A percentile compares a stretch with the other conserved stretches of the same genome.
These are phyloP conservation scores for Sugiyamaella valdiviana DNA, from an alignment of 805 yeast genomes.

Conservation along the genomic window DNA sequence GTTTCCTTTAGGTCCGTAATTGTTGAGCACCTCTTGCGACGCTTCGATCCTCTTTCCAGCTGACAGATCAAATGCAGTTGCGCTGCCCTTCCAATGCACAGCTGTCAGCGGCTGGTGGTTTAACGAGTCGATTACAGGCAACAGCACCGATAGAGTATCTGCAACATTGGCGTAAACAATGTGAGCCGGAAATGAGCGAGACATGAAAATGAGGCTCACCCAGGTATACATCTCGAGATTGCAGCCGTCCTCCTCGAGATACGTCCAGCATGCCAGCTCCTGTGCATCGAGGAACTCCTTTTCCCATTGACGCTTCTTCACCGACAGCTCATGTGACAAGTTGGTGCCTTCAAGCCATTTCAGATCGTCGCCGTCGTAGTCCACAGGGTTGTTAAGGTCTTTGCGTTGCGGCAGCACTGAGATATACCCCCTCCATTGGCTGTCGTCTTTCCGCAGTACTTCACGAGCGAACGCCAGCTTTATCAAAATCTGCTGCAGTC, in stretches of 20 bases:
- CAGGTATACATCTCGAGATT: slow-evolving; percentile 48
- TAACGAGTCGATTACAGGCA: slow-evolving; percentile 72
- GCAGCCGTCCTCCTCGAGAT: slow-evolving; percentile 1
- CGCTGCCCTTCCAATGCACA: slow-evolving; percentile 53
- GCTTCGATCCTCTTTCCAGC: slow-evolving; percentile 30
- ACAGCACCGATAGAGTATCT: slow-evolving; percentile 52
- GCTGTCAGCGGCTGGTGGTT: slow-evolving; percentile 61
- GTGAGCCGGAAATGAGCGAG: slow-evolving; percentile 74
- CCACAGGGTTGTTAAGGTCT: slow-evolving; percentile 53
- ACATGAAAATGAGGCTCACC: slow-evolving; percentile 63
- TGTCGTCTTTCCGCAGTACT: slow-evolving; percentile 17
- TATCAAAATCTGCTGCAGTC: slow-evolving; percentile 9
- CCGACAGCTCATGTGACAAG: slow-evolving; percentile 48
- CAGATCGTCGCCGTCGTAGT: slow-evolving; percentile 45
- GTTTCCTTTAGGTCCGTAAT: slow-evolving; percentile 84
- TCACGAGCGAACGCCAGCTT: slow-evolving; percentile 20
- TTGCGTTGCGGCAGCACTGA: slow-evolving; percentile 43
- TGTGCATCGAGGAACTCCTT: slow-evolving; percentile 45
- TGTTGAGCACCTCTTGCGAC: slow-evolving; percentile 59
- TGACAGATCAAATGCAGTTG: slow-evolving; percentile 15
- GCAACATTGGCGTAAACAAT: slow-evolving; percentile 39
- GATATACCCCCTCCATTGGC: slow-evolving; percentile 41
- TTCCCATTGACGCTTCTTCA: slow-evolving; percentile 40
- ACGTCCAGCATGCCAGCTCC: neutral
- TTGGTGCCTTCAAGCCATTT: slow-evolving; percentile 60